Base-by-base conservation (phyloP, 2,329 filamentous ascomycete species). In the Colletotrichum cuscutae region DNA sequence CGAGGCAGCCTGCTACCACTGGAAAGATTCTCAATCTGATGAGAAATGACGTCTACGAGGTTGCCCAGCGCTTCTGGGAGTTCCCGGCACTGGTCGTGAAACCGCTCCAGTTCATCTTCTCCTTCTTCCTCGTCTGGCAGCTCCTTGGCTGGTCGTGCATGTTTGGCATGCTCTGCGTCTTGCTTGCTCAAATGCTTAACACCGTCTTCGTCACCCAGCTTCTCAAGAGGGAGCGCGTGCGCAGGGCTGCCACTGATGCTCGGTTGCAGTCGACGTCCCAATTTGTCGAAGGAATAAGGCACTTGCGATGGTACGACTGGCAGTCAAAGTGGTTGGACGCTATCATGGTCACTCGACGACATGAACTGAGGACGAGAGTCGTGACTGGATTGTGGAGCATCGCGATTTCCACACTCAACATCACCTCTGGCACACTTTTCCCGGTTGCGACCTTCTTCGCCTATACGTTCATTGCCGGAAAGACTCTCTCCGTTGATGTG, bases 21-120 rank as follows among this genome's bases (percentile, higher is more conserved):
- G 95, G 95, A 8, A 97, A 97, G 79, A 97, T 98, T 64, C 88
- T 98, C 73, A 98, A 97, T 77, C 83, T 98, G 2, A 93, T 97
- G 86, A 91, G 94, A 61, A 91, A 89, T 71, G 94, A 97, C 79
- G 94, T 93, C 0, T 97, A 96, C 78, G 93, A 95, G 79, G 90
- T 96, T 52, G 89, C 94, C 3, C 94, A 96, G 78, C 85, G 93
- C 56, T 97, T 98, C 77, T 98, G 95, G 95, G 95, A 98, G 73
- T 93, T 97, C 65, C 89, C 93, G 2, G 86, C 86, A n/a, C 84
- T 98, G 1, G 84, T 97, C 53, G 92, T 92, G 3, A 94, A 93
- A 74, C 95, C 95, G 0, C 81, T 97, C 19, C 93, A 93, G 72
- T 88, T 96, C n/a, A 78, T 95, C 1, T 85, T 97, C 4, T 93